Conservation (phyloP, 768 basidiomycete genomes). For the Leucogyrophana mollusca region DNA sequence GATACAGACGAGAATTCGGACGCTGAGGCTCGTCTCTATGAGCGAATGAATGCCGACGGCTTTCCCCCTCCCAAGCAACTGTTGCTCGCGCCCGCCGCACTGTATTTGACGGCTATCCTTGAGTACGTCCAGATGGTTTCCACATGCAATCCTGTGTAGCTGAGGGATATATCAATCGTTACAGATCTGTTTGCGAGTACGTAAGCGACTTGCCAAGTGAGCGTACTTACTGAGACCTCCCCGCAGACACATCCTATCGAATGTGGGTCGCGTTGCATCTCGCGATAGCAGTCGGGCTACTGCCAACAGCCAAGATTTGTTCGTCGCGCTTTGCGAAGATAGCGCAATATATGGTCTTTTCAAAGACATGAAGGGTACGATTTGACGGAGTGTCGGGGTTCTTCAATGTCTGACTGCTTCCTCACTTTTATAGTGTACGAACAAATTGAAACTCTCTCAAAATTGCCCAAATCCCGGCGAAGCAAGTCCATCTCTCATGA, state of each 20-base stretch:
- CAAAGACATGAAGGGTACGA: slow-evolving; percentile 80
- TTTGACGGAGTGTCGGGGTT: neutral
- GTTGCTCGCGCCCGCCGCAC: slow-evolving; percentile 74
- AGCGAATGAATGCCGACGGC: slow-evolving; percentile 54
- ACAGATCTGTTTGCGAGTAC: slow-evolving; percentile 85
- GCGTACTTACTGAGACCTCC: slow-evolving; percentile 5
- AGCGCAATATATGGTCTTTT: slow-evolving; percentile 82
- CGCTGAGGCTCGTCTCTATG: slow-evolving; percentile 60
- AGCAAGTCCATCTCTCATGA: slow-evolving; percentile 72
- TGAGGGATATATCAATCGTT: slow-evolving; percentile 25
- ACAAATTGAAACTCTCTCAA: slow-evolving; percentile 71
- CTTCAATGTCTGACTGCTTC: slow-evolving; percentile 18
- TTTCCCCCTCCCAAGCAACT: slow-evolving; percentile 50
- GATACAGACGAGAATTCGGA: slow-evolving; percentile 75
- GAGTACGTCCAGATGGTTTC: slow-evolving; percentile 61
- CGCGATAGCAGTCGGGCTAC: slow-evolving; percentile 79
- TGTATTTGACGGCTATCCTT: slow-evolving; percentile 90
- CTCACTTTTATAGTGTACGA: slow-evolving; percentile 57
- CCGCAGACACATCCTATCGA: slow-evolving; percentile 77
- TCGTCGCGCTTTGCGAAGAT: slow-evolving; percentile 88
- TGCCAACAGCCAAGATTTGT: slow-evolving; percentile 80
- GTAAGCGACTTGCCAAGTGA: slow-evolving; percentile 29
- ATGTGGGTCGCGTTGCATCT: slow-evolving; percentile 80
- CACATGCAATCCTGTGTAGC: slow-evolving; percentile 15
- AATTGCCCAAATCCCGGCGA: slow-evolving; percentile 53